Evolutionary conservation across 371 early-diverging fungal species (phyloP), one percentile per base, ranked within the genome.

Genomic region (Umbelopsis sp.): DNA sequence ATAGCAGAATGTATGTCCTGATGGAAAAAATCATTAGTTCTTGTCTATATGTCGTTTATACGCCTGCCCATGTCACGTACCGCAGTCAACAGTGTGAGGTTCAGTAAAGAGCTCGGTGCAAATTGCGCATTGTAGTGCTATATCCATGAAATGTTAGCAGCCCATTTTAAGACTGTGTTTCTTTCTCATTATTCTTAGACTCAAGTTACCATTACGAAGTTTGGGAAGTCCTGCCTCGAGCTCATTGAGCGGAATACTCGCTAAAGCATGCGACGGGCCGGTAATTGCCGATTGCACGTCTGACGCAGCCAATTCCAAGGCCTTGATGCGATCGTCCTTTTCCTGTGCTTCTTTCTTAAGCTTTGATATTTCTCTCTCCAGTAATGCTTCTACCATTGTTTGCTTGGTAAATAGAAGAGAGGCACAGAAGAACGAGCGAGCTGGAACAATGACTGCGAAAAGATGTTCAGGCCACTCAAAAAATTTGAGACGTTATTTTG

Each of bases 1-100:
- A 35, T 57, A 57, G 35, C 57, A 57, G 9, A 57, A 57, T 4
- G 57, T 57, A 16, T 57, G 57, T 16, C 57, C 57, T 57, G 52
- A 9, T 25, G 20, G 29, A 9, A 25, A 25, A 22, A 6, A 22
- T 8, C 18, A 1, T 51, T 25, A 51, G 25, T 25, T 24, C 29
- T 25, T 51, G 14, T 51, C 18, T 12, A 22, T 9, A 8, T 22
- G 10, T 5, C 25, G 22, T 12, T 0, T 20, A 25, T 24, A 3
- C 10, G 10, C 14, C 22, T 1, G 10, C 11, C 1, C 24, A 4
- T 7, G 7, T 0, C 6, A 51, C 52, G 8, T 57, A 57, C 57
- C 57, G 57, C 57, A 57, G 57, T 57, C 57, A 12, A 57, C 57
- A n/a, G 57, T 57, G 18, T 57, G 57, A 57, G 57, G 57, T 12